These are phyloP conservation scores for Stemphylium vesicarium DNA, from an alignment of 2,329 filamentous ascomycete genomes.

Conservation along the genomic window DNA sequence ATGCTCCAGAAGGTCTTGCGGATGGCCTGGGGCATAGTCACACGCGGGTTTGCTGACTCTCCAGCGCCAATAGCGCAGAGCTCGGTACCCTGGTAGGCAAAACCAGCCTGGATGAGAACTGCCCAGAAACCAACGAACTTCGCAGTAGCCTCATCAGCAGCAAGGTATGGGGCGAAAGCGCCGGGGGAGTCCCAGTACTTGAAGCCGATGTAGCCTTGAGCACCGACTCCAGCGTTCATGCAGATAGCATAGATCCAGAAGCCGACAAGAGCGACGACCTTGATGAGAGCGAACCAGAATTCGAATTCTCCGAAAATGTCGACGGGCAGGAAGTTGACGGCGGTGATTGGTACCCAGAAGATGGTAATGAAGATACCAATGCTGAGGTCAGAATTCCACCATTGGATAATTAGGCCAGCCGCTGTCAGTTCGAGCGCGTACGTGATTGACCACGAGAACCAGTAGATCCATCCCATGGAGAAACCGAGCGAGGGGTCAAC, in stretches of 20 bases:
- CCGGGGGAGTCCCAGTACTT: constrained; percentile 73
- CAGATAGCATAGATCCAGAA: constrained; percentile 80
- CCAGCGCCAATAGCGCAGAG: constrained; percentile 80
- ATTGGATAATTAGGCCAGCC: constrained; percentile 76
- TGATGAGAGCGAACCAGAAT: constrained; percentile 79
- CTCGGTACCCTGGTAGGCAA: constrained; percentile 75
- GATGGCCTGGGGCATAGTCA: constrained; percentile 75
- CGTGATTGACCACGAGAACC: constrained; percentile 78
- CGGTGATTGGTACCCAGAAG: constrained; percentile 73
- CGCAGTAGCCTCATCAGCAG: constrained; percentile 65
- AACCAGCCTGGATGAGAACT: constrained; percentile 71
- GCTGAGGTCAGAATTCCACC: constrained; percentile 68
- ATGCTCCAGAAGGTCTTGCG: constrained; percentile 78
- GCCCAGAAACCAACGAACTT: constrained; percentile 74
- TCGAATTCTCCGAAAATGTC: constrained; percentile 78
- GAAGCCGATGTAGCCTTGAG: constrained; percentile 76
- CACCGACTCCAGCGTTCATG: constrained; percentile 71
- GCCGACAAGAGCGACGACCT: constrained; percentile 75
- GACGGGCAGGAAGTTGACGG: constrained; percentile 73
- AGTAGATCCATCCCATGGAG: constrained; percentile 83
- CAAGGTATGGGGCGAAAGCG: constrained; percentile 68
- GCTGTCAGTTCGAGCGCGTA: constrained; percentile 76
- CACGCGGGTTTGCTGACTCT: constrained; percentile 74
- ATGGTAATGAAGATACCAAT: constrained; percentile 76
- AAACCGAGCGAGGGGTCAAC: constrained; percentile 76